Evolutionary conservation across 2,329 filamentous ascomycete species (phyloP).

Genomic region (Trichophyton simii): DNA sequence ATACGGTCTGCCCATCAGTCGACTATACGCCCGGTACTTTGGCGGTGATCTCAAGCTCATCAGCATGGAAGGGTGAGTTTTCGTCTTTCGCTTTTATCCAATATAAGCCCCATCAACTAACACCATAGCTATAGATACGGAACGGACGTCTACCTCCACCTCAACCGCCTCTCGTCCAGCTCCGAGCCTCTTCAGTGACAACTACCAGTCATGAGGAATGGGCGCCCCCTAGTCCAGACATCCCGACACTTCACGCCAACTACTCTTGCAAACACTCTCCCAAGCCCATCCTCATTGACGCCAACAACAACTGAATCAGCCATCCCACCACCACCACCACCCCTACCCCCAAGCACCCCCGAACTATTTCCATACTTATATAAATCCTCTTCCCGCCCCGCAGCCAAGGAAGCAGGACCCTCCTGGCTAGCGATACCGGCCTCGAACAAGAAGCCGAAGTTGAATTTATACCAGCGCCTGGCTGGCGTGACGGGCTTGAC

Average conservation of each 20-base stretch:
- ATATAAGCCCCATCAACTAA: constrained; percentile 12
- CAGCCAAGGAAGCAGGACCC: neutral
- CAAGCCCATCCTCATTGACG: constrained; percentile 13
- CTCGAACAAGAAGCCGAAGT: neutral
- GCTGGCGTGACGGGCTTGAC: constrained; percentile 40
- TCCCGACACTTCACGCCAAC: constrained; percentile 27
- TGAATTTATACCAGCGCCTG: constrained; percentile 8
- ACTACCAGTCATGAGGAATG: constrained; percentile 78
- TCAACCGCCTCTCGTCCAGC: constrained; percentile 88
- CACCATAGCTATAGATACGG: constrained; percentile 56
- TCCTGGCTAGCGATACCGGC: neutral
- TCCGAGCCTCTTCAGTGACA: constrained; percentile 92
- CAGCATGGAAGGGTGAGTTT: constrained; percentile 90
- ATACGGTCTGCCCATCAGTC: constrained; percentile 89
- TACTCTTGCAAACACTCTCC: neutral
- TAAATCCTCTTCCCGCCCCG: neutral
- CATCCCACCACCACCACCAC: constrained; percentile 17
- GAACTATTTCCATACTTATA: neutral
- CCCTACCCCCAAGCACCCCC: constrained; percentile 12
- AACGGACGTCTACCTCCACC: constrained; percentile 94
- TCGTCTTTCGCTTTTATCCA: neutral
- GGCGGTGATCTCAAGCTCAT: constrained; percentile 95
- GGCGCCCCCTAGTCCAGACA: constrained; percentile 37
- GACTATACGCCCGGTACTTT: constrained; percentile 92
- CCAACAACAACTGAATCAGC: constrained; percentile 12